Base-by-base conservation (phyloP, 2,329 filamentous ascomycete species). In the Fusarium sambucinum region DNA sequence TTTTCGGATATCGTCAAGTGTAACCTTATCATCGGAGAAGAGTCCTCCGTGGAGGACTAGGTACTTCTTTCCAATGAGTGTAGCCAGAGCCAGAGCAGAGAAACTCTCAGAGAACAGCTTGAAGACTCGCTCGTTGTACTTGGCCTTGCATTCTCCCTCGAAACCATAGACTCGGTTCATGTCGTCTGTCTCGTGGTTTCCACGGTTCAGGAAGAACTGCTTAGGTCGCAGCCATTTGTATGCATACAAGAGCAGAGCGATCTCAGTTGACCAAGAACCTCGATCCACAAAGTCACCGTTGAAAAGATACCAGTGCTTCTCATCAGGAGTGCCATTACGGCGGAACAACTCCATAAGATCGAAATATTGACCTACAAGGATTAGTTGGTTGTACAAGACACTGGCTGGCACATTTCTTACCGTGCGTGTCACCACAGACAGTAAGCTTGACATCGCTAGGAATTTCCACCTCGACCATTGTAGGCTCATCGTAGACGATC, bases 141-240 rank as follows among this genome's bases (percentile, higher is more conserved):
- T 99, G 73, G 93, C 93, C 80, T 95, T 96, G 85, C 96, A 98
- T 79, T 99, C 96, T 77, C 96, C 96, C 80, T 99, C 96, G 75
- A 99, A 99, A 19, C 96, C 96, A 77, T 99, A 99, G 55, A 96
- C 94, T 71, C 93, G 90, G 85, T 99, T 99, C 96, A 99, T 99
- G 80, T 97, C 95, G 78, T 98, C 95, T 48, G 96, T 98, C 83
- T 99, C 96, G 81, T 99, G 96, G 81, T 99, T 99, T 73, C 96
- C 96, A 66, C 96, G 90, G 85, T 99, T 99, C 69, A 99, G 84
- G 87, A 97, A 98, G 85, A 99, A 95, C 55, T 85, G 89, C 42
- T 89, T 87, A 10, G 96, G 96, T 55, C 92, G 89, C 74, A 98
- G 81, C 95, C 93, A 97, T 84, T 99, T 99, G 86, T 97, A 97